These are phyloP conservation scores for Termitomyces heimii DNA, from an alignment of 768 basidiomycete genomes.

Conservation along the genomic window DNA sequence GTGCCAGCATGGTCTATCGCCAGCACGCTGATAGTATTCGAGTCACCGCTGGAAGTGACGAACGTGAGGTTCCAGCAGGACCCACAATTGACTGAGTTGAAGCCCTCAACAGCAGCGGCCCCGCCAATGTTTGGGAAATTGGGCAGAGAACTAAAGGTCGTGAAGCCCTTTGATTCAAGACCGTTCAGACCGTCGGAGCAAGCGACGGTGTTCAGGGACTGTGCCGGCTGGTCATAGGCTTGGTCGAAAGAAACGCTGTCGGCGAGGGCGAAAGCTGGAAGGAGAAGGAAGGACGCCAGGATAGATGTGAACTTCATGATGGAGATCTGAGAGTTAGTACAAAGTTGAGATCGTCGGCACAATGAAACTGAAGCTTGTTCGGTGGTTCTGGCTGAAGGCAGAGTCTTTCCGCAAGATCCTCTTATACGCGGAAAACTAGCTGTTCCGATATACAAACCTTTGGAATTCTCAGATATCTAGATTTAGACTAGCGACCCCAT, in stretches of 20 bases:
- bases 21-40: constrained; percentile 32
- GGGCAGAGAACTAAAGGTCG: constrained; percentile 40
- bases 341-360: neutral
- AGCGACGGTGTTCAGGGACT: constrained; percentile 30
- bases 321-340: neutral
- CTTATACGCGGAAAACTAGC: neutral
- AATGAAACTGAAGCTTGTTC: neutral
- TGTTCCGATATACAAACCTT: no score
- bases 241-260: constrained; percentile 26
- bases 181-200: constrained; percentile 46
- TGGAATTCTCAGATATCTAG: neutral
- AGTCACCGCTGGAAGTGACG: constrained; percentile 16
- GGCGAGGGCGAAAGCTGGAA: constrained; percentile 3
- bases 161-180: constrained; percentile 29
- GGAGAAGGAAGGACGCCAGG: constrained; percentile 12
- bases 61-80: constrained; percentile 50
- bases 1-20: constrained; percentile 34
- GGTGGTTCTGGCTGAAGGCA: neutral
- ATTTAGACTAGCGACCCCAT: neutral
- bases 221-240: constrained; percentile 30
- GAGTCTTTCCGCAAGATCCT: neutral
- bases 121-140: constrained; percentile 51
- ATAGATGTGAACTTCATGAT: constrained; percentile 29
- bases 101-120: constrained; percentile 35
- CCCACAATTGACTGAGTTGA: constrained; percentile 41